These are phyloP conservation scores for Fusarium multiceps DNA, from an alignment of 2,329 filamentous ascomycete genomes.

Conservation along the genomic window DNA sequence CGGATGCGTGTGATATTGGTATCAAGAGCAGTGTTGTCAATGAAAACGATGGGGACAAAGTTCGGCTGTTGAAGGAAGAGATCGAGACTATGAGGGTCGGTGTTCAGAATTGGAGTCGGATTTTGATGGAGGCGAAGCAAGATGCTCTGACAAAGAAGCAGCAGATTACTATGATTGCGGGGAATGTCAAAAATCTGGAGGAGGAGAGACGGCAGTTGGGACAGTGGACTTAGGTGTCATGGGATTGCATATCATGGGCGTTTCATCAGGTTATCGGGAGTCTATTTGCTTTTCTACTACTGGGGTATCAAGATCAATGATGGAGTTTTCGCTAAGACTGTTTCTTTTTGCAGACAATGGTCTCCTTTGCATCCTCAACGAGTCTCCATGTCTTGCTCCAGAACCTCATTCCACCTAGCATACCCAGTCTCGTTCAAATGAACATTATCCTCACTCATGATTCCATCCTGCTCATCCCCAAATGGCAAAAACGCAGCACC, in stretches of 20 bases:
- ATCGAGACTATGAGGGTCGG: neutral
- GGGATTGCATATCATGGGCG: neutral
- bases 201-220: neutral
- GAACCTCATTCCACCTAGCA: neutral
- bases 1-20: neutral
- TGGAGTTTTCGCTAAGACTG: neutral
- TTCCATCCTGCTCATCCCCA: neutral
- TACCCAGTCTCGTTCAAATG: constrained; percentile 15
- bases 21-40: neutral
- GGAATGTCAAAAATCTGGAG: neutral
- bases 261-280: too few species aligned
- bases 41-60: neutral
- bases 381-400: constrained; percentile 1
- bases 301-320: neutral
- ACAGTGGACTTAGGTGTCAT: neutral
- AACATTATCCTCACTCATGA: constrained; percentile 10
- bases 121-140: neutral
- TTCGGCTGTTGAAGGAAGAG: neutral
- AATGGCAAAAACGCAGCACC: neutral
- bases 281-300: too few species aligned
- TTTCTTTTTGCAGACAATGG: too few species aligned
- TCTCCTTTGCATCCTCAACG: neutral
- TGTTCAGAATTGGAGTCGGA: neutral
- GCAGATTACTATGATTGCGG: neutral
- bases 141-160: neutral